A percentile compares a stretch with the other conserved stretches of the same genome.
Evolutionary conservation across 306 rosid genomes (phyloP).

Genomic region (Clitoria ternatea): DNA sequence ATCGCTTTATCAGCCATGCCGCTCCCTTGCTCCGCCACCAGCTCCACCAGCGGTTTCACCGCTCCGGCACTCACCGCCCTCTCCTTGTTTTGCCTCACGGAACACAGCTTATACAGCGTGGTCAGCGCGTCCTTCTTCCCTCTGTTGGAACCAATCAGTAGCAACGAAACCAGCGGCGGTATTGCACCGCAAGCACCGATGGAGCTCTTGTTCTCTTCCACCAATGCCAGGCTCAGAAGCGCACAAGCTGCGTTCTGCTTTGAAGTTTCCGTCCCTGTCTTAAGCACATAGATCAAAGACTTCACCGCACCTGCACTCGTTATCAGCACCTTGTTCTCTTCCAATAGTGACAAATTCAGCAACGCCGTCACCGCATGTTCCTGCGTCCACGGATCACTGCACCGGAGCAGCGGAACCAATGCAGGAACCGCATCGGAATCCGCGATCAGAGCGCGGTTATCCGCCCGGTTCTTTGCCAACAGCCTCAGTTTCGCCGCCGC

Average conservation of each 20-base stretch:
- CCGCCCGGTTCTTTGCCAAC: conserved; percentile 73
- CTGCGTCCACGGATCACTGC: conserved; percentile 83
- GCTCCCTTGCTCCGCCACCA: conserved; percentile 73
- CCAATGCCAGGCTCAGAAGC: conserved; percentile 59
- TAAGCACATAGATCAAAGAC: conserved; percentile 63
- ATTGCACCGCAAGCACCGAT: conserved; percentile 84
- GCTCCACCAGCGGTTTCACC: conserved; percentile 68
- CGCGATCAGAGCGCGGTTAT: conserved; percentile 66
- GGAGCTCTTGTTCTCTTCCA: conserved; percentile 72
- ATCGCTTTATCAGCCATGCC: conserved; percentile 80
- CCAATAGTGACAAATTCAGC: conserved; percentile 70
- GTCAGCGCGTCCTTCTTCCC: conserved; percentile 84
- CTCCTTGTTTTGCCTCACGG: conserved; percentile 64
- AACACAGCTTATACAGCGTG: conserved; percentile 74
- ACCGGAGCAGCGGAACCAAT: conserved; percentile 67
- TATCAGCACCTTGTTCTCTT: conserved; percentile 56
- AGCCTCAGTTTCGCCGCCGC: conserved; percentile 86
- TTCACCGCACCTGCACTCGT: conserved; percentile 70
- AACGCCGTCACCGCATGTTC: conserved; percentile 84
- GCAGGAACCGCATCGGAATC: conserved; percentile 82
- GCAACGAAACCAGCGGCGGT: conserved; percentile 65
- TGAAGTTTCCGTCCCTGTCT: conserved; percentile 74
- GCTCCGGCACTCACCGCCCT: conserved; percentile 75
- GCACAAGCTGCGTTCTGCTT: conserved; percentile 93
- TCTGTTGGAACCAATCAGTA: conserved; percentile 57